These are phyloP conservation scores for Raphidocelis subcapitata DNA, from an alignment of 139 green algal species.

Conservation along the genomic window DNA sequence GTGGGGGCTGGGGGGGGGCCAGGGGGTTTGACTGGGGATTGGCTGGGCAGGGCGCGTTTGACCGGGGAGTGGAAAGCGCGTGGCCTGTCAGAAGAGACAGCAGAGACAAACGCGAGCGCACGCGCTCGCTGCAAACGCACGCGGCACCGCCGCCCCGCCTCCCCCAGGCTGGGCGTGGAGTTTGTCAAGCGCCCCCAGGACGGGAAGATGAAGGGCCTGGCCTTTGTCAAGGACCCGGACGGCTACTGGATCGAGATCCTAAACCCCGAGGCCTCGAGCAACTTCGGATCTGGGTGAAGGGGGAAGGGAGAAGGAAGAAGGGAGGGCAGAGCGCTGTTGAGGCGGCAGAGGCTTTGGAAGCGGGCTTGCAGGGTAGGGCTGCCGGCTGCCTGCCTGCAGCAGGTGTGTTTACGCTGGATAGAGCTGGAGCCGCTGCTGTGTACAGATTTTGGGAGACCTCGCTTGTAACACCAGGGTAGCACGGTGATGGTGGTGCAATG, in stretches of 20 bases:
- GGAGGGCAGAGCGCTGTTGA: too few species aligned
- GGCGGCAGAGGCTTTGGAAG: too few species aligned
- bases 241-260: constrained; percentile 61
- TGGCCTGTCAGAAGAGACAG: not conserved
- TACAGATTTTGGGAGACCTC: too few species aligned
- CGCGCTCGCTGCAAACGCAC: not conserved
- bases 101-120: not conserved
- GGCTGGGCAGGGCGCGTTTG: not conserved
- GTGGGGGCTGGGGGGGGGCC: constrained; percentile 23
- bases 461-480: not conserved
- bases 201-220: constrained; percentile 82
- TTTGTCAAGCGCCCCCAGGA: constrained; percentile 92
- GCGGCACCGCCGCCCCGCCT: constrained; percentile 4
- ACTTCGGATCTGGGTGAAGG: not conserved
- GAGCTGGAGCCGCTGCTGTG: too few species aligned
- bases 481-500: not conserved
- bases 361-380: too few species aligned
- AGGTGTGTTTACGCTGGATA: too few species aligned
- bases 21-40: not conserved
- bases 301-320: too few species aligned
- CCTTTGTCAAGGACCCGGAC: constrained; percentile 82
- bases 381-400: too few species aligned
- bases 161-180: constrained; percentile 70
- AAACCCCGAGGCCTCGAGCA: constrained; percentile 15
- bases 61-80: not conserved